These are phyloP conservation scores for Telfairia occidentalis DNA, from an alignment of 331 rosid species.

Conservation along the genomic window DNA sequence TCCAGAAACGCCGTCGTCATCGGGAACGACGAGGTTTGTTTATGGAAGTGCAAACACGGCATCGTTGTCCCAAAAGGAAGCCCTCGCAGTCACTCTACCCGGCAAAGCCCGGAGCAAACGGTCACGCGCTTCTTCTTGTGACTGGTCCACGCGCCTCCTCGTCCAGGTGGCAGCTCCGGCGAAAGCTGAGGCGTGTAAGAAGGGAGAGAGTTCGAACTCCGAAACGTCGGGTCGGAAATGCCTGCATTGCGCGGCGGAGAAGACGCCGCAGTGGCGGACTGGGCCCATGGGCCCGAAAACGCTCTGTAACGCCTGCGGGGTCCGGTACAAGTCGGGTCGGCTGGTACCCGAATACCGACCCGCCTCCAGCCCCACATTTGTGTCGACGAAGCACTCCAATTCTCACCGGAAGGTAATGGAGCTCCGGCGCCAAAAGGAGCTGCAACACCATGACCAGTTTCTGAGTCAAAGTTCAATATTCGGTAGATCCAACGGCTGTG, in stretches of 20 bases:
- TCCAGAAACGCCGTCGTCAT: conserved; percentile 63
- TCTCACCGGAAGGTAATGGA: conserved; percentile 95
- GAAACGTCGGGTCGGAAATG: conserved; percentile 55
- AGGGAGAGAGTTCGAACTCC: conserved; percentile 38
- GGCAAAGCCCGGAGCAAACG: conserved; percentile 94
- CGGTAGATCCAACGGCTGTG: conserved; percentile 72
- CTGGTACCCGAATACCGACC: conserved; percentile 89
- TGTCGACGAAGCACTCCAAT: conserved; percentile 71
- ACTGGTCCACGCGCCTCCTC: conserved; percentile 93
- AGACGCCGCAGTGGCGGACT: conserved; percentile 94
- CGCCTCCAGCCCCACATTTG: conserved; percentile 79
- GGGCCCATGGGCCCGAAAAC: conserved; percentile 98
- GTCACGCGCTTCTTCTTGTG: conserved; percentile 76
- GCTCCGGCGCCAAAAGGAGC: conserved; percentile 69
- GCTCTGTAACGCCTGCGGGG: conserved; percentile 86
- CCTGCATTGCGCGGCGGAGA: conserved; percentile 73
- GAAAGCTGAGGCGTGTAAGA: too few relatives aligned
- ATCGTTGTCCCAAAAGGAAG: conserved; percentile 43
- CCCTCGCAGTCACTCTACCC: conserved; percentile 48
- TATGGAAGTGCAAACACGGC: conserved; percentile 22
- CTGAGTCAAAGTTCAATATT: conserved; percentile 56
- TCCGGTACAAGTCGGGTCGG: conserved; percentile 78
- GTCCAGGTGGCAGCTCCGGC: conserved; percentile 24
- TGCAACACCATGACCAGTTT: conserved; percentile 51
- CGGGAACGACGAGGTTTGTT: conserved; percentile 35